phyloP scores from a whole-genome alignment of 768 basidiomycete genomes.

The Sarcomyxa edulis region DNA sequence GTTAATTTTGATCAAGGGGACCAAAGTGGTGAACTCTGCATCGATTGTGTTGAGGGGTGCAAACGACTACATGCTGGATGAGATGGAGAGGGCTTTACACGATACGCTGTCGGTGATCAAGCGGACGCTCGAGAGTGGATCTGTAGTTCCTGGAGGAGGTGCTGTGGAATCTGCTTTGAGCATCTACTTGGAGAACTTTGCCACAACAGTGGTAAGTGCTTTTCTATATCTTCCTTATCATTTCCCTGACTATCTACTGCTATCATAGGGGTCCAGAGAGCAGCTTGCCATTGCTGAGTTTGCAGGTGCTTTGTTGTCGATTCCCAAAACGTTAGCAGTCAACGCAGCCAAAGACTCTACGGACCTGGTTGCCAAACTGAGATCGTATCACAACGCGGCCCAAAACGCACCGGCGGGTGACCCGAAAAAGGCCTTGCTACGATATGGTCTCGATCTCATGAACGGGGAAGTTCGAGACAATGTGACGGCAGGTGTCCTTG shows the following conservation, averaged over 20 bases:
- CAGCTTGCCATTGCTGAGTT: slow-evolving; percentile 99
- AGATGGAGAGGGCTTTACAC: slow-evolving; percentile 97
- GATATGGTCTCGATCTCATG: slow-evolving; percentile 92
- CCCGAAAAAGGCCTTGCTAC: slow-evolving; percentile 83
- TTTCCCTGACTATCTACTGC: slow-evolving; percentile 9
- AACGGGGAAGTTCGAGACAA: slow-evolving; percentile 97
- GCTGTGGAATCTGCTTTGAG: slow-evolving; percentile 96
- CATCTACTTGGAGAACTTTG: slow-evolving; percentile 98
- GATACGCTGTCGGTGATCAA: slow-evolving; percentile 95
- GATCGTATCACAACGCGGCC: slow-evolving; percentile 95
- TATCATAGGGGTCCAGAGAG: slow-evolving; percentile 85
- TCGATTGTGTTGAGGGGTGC: slow-evolving; percentile 95
- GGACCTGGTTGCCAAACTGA: slow-evolving; percentile 92
- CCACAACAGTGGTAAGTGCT: slow-evolving; percentile 82
- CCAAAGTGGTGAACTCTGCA: slow-evolving; percentile 89
- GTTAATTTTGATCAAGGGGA: slow-evolving; percentile 94
- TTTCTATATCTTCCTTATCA: neutral
- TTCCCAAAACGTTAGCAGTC: slow-evolving; percentile 94
- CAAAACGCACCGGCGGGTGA: slow-evolving; percentile 90
- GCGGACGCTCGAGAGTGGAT: slow-evolving; percentile 91
- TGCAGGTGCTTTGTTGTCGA: slow-evolving; percentile 84
- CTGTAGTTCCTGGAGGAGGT: slow-evolving; percentile 95
- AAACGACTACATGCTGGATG: slow-evolving; percentile 98
- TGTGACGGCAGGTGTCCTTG: slow-evolving; percentile 85
- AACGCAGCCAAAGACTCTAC: slow-evolving; percentile 99